Percentiles rank a stretch among this genome's conserved stretches.
Evolutionary conservation across 768 basidiomycete genomes (phyloP).

Genomic region (Lyophyllum atratum): DNA sequence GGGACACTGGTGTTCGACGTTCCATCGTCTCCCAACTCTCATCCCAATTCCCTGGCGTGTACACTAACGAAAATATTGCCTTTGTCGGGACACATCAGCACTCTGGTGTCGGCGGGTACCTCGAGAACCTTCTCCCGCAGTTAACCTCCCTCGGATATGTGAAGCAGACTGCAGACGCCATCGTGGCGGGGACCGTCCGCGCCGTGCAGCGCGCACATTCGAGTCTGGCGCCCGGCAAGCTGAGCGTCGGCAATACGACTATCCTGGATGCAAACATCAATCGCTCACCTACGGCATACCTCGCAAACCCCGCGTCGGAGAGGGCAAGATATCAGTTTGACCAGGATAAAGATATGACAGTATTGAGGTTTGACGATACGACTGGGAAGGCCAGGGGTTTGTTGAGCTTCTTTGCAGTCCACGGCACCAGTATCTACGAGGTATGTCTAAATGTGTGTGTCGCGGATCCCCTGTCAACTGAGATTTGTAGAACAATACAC

Average conservation of each 20-base stretch:
- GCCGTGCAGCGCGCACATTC: conserved; percentile 71
- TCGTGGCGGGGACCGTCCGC: conserved; percentile 66
- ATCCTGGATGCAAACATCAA: conserved; percentile 71
- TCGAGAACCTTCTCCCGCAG: conserved; percentile 79
- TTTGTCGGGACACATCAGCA: conserved; percentile 79
- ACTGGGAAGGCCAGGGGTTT: conserved; percentile 63
- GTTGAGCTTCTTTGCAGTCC: conserved; percentile 76
- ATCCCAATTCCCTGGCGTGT: conserved; percentile 59
- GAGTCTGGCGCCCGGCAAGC: conserved; percentile 57
- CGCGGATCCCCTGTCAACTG: background rate
- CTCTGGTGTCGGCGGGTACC: conserved; percentile 76
- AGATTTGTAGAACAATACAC: conserved; percentile 67
- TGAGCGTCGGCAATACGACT: conserved; percentile 70
- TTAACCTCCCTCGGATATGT: conserved; percentile 76
- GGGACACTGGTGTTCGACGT: conserved; percentile 74
- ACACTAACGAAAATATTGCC: conserved; percentile 71
- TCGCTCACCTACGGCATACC: conserved; percentile 74
- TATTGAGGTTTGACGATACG: conserved; percentile 64
- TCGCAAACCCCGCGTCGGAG: conserved; percentile 73
- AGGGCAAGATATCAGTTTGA: conserved; percentile 66
- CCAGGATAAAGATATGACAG: conserved; percentile 73
- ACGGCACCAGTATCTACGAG: conserved; percentile 79
- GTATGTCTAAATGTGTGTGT: conserved; percentile 33
- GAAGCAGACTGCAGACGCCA: conserved; percentile 68
- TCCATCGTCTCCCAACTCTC: conserved; percentile 63